These are phyloP conservation scores for Tuber brumale DNA, from an alignment of 495 filamentous ascomycete genomes.

Conservation along the genomic window DNA sequence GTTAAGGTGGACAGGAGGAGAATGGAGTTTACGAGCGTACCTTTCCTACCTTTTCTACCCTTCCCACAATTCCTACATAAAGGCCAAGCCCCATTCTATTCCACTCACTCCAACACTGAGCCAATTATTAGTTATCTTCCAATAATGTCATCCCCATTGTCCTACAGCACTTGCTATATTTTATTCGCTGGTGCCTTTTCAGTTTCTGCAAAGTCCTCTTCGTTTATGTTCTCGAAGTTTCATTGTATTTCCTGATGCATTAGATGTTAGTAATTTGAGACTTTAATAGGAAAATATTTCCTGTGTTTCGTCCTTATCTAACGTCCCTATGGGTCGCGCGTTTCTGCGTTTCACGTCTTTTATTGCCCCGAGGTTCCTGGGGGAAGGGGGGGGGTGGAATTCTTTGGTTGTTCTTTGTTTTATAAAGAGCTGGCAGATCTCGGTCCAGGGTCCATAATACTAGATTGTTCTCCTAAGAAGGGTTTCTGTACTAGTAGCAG, in stretches of 20 bases:
- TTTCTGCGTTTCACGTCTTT: neutral
- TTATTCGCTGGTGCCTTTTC: neutral
- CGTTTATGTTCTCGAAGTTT: neutral
- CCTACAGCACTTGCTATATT: neutral
- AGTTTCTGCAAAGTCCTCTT: neutral
- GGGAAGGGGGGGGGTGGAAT: neutral
- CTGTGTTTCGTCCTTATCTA: neutral
- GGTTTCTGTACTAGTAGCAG: no score
- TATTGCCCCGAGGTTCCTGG: no score
- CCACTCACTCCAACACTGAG: no score
- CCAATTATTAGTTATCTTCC: no score
- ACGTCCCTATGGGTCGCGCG: neutral
- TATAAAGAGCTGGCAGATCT: neutral
- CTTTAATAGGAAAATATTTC: neutral
- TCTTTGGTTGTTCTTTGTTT: neutral
- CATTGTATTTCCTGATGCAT: neutral
- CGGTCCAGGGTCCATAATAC: neutral
- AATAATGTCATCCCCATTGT: neutral
- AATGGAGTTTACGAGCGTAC: no score
- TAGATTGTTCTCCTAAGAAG: neutral
- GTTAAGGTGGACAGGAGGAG: no score
- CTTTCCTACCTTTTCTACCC: no score
- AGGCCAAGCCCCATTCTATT: no score
- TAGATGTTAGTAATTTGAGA: neutral
- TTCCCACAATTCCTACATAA: no score